These are phyloP conservation scores for Candida parachauliodes DNA, from an alignment of 805 yeast species.

Conservation along the genomic window DNA sequence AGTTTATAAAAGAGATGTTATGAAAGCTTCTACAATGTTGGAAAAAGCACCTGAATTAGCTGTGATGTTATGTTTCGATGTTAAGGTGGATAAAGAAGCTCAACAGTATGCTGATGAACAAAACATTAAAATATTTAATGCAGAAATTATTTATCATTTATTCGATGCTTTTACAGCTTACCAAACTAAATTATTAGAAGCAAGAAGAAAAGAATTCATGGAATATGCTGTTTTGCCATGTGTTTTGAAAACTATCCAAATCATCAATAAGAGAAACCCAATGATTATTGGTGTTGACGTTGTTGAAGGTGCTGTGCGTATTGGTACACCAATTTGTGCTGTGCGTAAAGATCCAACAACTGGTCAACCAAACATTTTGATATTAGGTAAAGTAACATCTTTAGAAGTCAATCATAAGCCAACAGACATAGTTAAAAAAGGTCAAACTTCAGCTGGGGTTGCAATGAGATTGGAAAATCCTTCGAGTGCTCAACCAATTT, in stretches of 20 bases:
- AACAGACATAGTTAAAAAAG: conserved; percentile 76
- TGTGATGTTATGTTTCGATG: conserved; percentile 98
- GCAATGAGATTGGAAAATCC: conserved; percentile 96
- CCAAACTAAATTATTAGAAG: conserved; percentile 82
- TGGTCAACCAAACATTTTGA: conserved; percentile 62
- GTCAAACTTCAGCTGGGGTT: conserved; percentile 96
- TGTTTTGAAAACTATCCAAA: conserved; percentile 90
- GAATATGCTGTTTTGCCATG: conserved; percentile 93
- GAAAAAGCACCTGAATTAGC: conserved; percentile 95
- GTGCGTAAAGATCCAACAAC: conserved; percentile 87
- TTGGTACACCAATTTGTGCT: conserved; percentile 95
- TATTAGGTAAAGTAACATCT: conserved; percentile 88
- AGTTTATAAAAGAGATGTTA: conserved; percentile 95
- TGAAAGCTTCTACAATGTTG: conserved; percentile 95
- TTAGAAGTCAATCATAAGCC: conserved; percentile 94
- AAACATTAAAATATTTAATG: conserved; percentile 86
- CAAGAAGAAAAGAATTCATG: conserved; percentile 83
- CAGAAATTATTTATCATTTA: conserved; percentile 94
- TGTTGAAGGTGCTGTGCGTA: conserved; percentile 78
- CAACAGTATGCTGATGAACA: conserved; percentile 96
- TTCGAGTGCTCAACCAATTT: conserved; percentile 87
- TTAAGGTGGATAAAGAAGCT: conserved; percentile 94
- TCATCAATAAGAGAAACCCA: conserved; percentile 97
- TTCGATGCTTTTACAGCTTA: conserved; percentile 93
- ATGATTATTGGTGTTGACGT: conserved; percentile 99